Evolutionary conservation across 2,329 filamentous ascomycete species (phyloP), one percentile per base, ranked within the genome.

Genomic region (Sporothrix mexicana): DNA sequence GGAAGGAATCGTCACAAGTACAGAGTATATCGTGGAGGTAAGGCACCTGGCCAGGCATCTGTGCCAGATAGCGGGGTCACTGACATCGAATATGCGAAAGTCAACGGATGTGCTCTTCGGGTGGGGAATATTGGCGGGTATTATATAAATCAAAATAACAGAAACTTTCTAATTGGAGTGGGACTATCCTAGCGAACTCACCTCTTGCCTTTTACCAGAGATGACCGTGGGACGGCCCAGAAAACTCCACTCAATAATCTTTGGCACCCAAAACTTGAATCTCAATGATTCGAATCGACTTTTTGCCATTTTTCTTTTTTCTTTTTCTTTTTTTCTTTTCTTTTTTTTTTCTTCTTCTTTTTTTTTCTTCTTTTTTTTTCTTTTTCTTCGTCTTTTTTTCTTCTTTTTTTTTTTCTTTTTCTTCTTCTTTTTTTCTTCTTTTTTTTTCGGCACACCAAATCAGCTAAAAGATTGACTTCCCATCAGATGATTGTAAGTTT

Each of bases 151-250:
- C 10, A 25, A 73, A 72, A 71, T 70, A 75, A 72, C 49, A 64
- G 12, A 17, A 41, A 72, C 51, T 13, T 64, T 71, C 59, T 74
- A 73, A 73, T 76, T 74, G 75, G 75, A 76, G 75, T 76, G 75
- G 75, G 75, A 76, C 74, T 76, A 75, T 76, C 74, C 75, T 76
- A 76, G 75, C 75, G 75, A 76, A 76, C 74, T 76, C 75, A 76
- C 75, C 75, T 76, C 75, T 76, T 76, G 75, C 75, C 75, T 76
- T 76, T 76, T 76, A 76, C 75, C 75, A 76, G 75, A 76, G 75
- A 76, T 76, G 75, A 76, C 75, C 75, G 75, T 76, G 75, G 75
- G 74, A 76, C 72, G 75, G 74, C 75, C 75, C 75, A 76, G 72
- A 45, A 75, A 36, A 76, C 76, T 76, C 75, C 76, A 73, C 73